Conservation (phyloP, 768 basidiomycete genomes). For the Lactifluus echinatus region DNA sequence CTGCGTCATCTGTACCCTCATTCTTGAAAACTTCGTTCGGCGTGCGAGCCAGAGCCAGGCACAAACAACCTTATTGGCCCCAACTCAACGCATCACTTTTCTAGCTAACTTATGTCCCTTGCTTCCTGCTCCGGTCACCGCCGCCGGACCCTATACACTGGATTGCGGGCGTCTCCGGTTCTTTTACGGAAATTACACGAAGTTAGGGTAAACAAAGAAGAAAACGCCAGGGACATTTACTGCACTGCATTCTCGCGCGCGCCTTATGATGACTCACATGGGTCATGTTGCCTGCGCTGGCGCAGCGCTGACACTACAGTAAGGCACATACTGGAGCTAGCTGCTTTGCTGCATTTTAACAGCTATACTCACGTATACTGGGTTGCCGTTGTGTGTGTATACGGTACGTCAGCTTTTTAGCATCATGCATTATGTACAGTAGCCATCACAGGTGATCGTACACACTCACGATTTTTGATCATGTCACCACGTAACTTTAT, state of each 20-base stretch:
- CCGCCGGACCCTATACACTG: background rate
- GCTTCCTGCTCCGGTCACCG: background rate
- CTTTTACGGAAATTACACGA: background rate
- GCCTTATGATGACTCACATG: background rate
- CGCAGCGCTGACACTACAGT: background rate
- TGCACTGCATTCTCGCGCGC: background rate
- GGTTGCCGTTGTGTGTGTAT: too few species aligned
- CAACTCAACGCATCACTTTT: background rate
- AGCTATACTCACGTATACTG: too few species aligned
- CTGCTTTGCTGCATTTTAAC: too few species aligned
- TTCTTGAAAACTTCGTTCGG: background rate
- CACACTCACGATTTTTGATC: background rate
- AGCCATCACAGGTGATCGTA: too few species aligned
- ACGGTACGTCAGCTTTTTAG: too few species aligned
- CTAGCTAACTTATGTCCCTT: background rate
- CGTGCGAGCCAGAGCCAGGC: constrained; percentile 1
- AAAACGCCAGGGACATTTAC: background rate
- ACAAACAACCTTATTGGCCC: constrained; percentile 2
- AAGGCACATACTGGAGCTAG: too few species aligned
- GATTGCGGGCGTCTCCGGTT: background rate
- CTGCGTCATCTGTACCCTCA: constrained; percentile 12
- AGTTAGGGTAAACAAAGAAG: background rate
- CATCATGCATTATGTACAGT: too few species aligned
- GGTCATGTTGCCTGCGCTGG: background rate
- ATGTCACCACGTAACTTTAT: background rate